phyloP scores from a whole-genome alignment of 2,329 filamentous ascomycete genomes.

The Aspergillus fijiensis region DNA sequence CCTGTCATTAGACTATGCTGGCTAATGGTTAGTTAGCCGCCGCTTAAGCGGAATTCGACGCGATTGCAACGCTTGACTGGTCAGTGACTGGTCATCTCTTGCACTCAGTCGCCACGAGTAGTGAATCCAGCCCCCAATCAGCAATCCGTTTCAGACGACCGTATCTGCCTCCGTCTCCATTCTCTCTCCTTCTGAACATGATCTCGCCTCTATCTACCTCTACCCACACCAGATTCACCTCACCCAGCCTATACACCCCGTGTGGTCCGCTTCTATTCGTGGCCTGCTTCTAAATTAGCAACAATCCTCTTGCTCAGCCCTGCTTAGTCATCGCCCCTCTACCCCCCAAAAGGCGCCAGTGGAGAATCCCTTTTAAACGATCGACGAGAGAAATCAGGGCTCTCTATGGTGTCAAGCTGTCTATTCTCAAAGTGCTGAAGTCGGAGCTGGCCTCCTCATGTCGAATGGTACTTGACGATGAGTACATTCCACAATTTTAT shows the following conservation, averaged over 20 bases:
- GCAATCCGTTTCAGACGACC: constrained; percentile 3
- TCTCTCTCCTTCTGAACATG: background rate
- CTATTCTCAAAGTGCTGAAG: constrained; percentile 11
- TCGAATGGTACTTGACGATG: constrained; percentile 31
- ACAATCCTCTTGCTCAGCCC: constrained; percentile 5
- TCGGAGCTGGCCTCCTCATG: constrained; percentile 31
- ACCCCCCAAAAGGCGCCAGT: constrained; percentile 3
- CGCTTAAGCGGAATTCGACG: background rate
- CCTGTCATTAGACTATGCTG: background rate
- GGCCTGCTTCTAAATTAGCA: constrained; percentile 7
- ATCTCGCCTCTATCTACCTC: background rate
- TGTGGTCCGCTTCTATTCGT: background rate
- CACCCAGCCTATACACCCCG: background rate
- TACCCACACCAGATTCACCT: too few species aligned
- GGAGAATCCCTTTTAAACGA: constrained; percentile 8
- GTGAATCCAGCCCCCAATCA: constrained; percentile 2
- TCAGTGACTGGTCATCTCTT: background rate
- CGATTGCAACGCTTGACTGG: background rate
- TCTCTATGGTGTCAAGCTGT: constrained; percentile 10
- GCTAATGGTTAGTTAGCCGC: background rate
- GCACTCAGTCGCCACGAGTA: background rate
- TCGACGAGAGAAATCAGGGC: constrained; percentile 5
- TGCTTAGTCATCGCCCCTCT: constrained; percentile 7
- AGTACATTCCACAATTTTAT: constrained; percentile 35
- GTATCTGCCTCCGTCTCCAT: background rate